phyloP scores from a whole-genome alignment of 2,329 filamentous ascomycete species.

The Fusarium sp. region DNA sequence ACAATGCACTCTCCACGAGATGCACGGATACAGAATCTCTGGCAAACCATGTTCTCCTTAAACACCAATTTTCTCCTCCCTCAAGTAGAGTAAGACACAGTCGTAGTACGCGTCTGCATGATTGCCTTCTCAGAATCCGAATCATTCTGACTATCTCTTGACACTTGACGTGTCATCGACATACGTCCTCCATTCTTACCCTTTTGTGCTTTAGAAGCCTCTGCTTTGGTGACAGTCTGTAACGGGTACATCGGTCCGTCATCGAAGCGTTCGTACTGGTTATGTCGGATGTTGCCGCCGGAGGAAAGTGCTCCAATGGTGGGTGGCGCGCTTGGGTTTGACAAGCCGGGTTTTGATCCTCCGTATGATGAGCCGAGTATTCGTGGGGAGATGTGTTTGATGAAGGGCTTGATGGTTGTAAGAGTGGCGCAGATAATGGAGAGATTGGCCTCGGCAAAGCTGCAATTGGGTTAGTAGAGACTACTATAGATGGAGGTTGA shows the following conservation, averaged over 20 bases:
- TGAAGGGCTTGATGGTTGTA: slow-evolving; percentile 23
- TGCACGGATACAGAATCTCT: too few species aligned
- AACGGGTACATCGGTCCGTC: slow-evolving; percentile 15
- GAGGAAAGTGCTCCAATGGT: slow-evolving; percentile 13
- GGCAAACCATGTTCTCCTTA: background rate
- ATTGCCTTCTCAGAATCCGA: slow-evolving; percentile 21
- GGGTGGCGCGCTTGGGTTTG: slow-evolving; percentile 17
- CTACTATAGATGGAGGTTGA: background rate
- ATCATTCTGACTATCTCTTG: slow-evolving; percentile 7
- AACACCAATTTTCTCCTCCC: background rate
- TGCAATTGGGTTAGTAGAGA: background rate
- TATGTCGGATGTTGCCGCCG: background rate
- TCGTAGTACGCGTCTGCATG: slow-evolving; percentile 14
- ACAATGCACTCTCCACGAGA: too few species aligned
- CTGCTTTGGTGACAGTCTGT: slow-evolving; percentile 4
- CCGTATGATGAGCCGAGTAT: slow-evolving; percentile 9
- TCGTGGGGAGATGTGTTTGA: slow-evolving; percentile 25
- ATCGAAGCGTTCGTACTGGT: slow-evolving; percentile 12
- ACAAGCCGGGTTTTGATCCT: slow-evolving; percentile 5
- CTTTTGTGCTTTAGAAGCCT: background rate
- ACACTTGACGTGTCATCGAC: background rate
- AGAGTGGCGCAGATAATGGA: slow-evolving; percentile 28
- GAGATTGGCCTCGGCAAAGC: slow-evolving; percentile 29
- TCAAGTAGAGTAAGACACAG: background rate
- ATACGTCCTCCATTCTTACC: background rate